These are phyloP conservation scores for Starmerella ratchasimensis DNA, from an alignment of 805 yeast species.

Conservation along the genomic window DNA sequence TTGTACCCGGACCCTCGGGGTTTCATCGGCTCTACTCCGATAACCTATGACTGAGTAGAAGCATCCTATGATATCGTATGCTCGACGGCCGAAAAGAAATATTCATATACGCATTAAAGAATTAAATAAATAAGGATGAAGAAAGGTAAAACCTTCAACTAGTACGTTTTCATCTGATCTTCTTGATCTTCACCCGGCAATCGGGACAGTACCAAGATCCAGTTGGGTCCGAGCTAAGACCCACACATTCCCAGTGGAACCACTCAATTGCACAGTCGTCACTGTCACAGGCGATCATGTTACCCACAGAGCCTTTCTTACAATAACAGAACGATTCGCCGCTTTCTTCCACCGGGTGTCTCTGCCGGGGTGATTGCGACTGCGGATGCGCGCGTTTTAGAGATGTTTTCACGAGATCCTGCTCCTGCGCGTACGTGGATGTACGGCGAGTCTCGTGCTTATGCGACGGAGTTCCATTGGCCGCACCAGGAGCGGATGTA, in stretches of 20 bases:
- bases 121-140: slow-evolving; percentile 4
- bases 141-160: too few species aligned
- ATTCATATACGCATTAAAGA: too few species aligned
- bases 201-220: slow-evolving; percentile 93
- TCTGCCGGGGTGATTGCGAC: slow-evolving; percentile 8
- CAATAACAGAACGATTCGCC: slow-evolving; percentile 71
- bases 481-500: too few species aligned
- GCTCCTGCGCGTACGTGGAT: too few species aligned
- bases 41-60: too few species aligned
- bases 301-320: slow-evolving; percentile 86
- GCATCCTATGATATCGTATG: too few species aligned
- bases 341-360: slow-evolving; percentile 36
- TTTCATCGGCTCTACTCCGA: too few species aligned
- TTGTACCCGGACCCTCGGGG: too few species aligned
- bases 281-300: slow-evolving; percentile 93
- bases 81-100: too few species aligned
- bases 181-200: slow-evolving; percentile 35
- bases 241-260: slow-evolving; percentile 96
- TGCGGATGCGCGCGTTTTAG: slow-evolving; percentile 11
- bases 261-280: slow-evolving; percentile 79
- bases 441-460: too few species aligned
- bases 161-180: background rate
- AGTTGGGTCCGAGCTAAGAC: slow-evolving; percentile 72
- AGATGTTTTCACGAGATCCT: slow-evolving; percentile 12
- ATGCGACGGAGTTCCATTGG: too few species aligned